phyloP scores from a whole-genome alignment of 495 filamentous ascomycete genomes.

The Hypoxylon cercidicola region DNA sequence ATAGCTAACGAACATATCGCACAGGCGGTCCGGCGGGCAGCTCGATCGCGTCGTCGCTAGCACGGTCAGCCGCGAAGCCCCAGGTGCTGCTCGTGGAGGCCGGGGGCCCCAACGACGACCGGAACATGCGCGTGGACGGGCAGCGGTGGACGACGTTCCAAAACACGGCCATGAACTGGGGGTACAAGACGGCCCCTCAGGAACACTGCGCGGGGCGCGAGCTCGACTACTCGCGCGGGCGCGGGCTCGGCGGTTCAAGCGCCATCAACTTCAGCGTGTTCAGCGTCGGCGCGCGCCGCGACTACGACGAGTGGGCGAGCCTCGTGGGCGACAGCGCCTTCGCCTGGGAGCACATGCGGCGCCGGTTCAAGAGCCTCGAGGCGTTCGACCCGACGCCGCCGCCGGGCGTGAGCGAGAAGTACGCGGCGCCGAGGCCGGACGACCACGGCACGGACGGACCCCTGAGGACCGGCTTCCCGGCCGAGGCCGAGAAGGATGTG shows the following conservation, averaged over 20 bases:
- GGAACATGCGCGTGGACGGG: conserved; percentile 57
- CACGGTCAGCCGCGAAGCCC: conserved; percentile 55
- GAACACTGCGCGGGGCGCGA: conserved; percentile 58
- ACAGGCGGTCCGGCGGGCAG: conserved; percentile 68
- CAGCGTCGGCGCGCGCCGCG: conserved; percentile 64
- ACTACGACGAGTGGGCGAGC: conserved; percentile 67
- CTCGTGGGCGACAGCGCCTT: conserved; percentile 57
- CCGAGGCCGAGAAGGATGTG: conserved; percentile 62
- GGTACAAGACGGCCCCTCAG: conserved; percentile 69
- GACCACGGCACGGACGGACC: conserved; percentile 64
- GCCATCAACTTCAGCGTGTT: conserved; percentile 73
- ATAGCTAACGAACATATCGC: conserved; percentile 9
- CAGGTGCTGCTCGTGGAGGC: conserved; percentile 68
- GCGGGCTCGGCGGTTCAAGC: conserved; percentile 68
- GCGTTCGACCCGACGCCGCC: conserved; percentile 58
- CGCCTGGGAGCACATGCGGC: conserved; percentile 59
- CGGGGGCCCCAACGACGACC: conserved; percentile 61
- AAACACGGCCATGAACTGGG: conserved; percentile 64
- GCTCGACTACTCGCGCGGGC: conserved; percentile 67
- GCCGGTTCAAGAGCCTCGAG: conserved; percentile 63
- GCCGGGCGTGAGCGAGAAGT: conserved; percentile 46
- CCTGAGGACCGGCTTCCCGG: conserved; percentile 59
- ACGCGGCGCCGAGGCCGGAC: conserved; percentile 42
- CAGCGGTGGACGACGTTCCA: conserved; percentile 64
- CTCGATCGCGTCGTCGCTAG: conserved; percentile 58